Evolutionary conservation across 1,139 yeast species (phyloP).

Genomic region (Saccharomycopsis phalli): DNA sequence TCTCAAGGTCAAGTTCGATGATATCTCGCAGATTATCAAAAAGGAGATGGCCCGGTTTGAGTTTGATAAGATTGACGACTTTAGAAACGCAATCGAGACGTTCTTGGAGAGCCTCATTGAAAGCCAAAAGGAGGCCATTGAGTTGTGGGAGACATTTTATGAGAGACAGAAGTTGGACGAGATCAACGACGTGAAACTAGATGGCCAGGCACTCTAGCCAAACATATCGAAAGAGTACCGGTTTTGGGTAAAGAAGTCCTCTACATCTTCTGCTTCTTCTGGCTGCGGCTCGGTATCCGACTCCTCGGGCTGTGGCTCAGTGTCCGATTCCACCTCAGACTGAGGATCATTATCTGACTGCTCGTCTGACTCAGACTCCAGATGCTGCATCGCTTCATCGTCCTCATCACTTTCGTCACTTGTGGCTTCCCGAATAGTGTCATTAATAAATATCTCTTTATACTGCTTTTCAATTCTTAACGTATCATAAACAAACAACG

Average conservation of each 20-base stretch:
- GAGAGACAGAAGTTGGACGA: constrained; percentile 32
- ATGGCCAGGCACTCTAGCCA: not conserved
- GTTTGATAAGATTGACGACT: constrained; percentile 69
- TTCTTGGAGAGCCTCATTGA: constrained; percentile 87
- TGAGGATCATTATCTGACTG: too few species aligned
- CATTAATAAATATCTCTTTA: too few species aligned
- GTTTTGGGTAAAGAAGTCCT: constrained; percentile 6
- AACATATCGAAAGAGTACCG: constrained; percentile 8
- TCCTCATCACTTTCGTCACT: not conserved
- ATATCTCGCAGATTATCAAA: constrained; percentile 56
- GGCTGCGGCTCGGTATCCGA: not conserved
- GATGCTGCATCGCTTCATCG: not conserved
- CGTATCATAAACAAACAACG: not conserved
- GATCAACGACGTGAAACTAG: constrained; percentile 5
- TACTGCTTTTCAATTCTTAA: too few species aligned
- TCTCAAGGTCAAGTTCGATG: constrained; percentile 51
- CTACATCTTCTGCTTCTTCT: not conserved
- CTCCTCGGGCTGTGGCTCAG: not conserved
- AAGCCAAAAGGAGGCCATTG: constrained; percentile 90
- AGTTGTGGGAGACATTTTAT: constrained; percentile 88
- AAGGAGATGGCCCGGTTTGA: constrained; percentile 65
- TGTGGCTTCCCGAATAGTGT: too few species aligned
- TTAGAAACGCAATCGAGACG: constrained; percentile 83
- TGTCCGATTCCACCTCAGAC: too few species aligned
- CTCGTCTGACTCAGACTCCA: too few species aligned